Evolutionary conservation across 805 yeast genomes (phyloP), one percentile per base, ranked within the genome.

Genomic region (Saturnispora silvae): DNA sequence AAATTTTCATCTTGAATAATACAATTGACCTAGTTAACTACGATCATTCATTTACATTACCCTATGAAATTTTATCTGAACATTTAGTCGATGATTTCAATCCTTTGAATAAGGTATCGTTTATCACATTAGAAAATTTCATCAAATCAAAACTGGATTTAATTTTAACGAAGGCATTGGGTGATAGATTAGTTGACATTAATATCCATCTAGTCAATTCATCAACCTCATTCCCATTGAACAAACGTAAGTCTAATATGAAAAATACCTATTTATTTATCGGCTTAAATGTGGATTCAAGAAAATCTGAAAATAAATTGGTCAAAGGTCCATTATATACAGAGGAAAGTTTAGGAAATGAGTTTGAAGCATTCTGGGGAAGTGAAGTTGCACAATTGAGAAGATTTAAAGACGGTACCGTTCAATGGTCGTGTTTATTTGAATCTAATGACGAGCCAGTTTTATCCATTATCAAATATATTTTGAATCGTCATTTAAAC

Each of bases 351-450:
- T 73, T 61, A 20, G 72, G 77, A n/a, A 62, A 70, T 5, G 66
- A 69, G 38, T 92, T 92, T 63, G 73, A 81, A 46, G 61, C 72
- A 5, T 87, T 92, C 53, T 92, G 99, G 99, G 96, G 96, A 9
- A n/a, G n/a, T n/a, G 52, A 70, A 8, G 79, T 74, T 46, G 76
- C 94, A 0, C 83, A 92, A 11, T 65, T 92, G 39, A 75, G 99
- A 64, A 75, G 92, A 54, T 92, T 89, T 63, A 86, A 83, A 52
- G 95, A 92, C 59, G 96, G 96, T 27, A 67, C 80, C 4, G 86
- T 92, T 42, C 78, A 75, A 44, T 94, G 92, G 59, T 82, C 95
- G 55, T 94, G 92, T 39, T 80, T 86, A 22, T 92, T 97, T 97
- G 59, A 64, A 4, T n/a, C n/a, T n/a, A n/a, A n/a, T n/a, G 37